Evolutionary conservation across 371 early-diverging fungal species (phyloP).

Genomic region (Apophysomyces trapeziformis): DNA sequence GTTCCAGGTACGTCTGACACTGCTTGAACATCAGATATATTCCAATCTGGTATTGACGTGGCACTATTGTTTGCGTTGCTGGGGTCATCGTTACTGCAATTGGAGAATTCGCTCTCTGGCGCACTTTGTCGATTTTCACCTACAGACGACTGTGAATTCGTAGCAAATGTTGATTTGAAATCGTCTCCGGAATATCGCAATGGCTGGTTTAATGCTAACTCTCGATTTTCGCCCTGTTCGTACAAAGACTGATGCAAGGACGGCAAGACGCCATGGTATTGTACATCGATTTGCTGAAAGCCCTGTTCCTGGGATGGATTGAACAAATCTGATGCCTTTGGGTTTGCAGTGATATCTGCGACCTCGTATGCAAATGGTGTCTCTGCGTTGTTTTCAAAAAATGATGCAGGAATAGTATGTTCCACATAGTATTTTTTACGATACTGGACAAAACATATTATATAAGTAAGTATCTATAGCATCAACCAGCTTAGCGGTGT

Average conservation of each 20-base stretch:
- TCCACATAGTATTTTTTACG: constrained; percentile 1
- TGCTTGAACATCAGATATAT: not conserved
- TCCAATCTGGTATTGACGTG: constrained; percentile 1
- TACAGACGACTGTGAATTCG: not conserved
- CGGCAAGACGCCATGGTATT: not conserved
- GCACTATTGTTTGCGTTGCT: not conserved
- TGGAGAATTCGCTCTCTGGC: not conserved
- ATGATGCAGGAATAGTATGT: constrained; percentile 11
- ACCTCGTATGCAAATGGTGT: not conserved
- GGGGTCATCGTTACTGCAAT: not conserved
- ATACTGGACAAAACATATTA: not conserved
- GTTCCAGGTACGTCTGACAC: not conserved
- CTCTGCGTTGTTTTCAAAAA: constrained; percentile 1
- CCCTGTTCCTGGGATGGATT: not conserved
- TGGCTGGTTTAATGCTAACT: not conserved
- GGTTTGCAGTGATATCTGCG: not conserved
- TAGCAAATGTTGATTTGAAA: not conserved
- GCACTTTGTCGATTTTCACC: not conserved
- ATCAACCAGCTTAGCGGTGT: not conserved
- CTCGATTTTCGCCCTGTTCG: not conserved
- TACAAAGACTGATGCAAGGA: not conserved
- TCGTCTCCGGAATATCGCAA: too few species aligned
- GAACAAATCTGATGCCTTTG: too few species aligned
- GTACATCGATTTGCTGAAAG: not conserved
- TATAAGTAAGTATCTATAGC: not conserved